Evolutionary conservation across 2,329 filamentous ascomycete species (phyloP).

Genomic region (Calonectria leucothoes): DNA sequence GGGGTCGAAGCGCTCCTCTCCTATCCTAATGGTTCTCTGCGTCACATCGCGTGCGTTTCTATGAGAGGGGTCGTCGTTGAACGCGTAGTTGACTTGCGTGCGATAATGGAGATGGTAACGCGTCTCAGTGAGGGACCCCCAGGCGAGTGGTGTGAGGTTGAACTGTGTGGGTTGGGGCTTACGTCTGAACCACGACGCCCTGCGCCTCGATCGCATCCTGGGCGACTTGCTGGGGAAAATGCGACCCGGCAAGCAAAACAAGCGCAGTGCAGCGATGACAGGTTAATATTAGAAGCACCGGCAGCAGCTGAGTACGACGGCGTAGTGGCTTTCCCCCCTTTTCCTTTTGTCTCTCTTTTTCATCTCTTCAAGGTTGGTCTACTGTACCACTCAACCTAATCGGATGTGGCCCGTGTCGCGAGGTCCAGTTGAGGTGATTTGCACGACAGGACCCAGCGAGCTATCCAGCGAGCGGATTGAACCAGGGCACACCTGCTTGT

Average conservation of each 20-base stretch:
- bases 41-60: neutral
- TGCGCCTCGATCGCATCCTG: slow-evolving; percentile 1
- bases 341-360: neutral
- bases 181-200: slow-evolving; percentile 17
- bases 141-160: slow-evolving; percentile 10
- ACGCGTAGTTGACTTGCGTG: slow-evolving; percentile 26
- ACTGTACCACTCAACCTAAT: neutral
- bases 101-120: slow-evolving; percentile 16
- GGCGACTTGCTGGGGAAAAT: slow-evolving; percentile 16
- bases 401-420: neutral
- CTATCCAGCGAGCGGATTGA: neutral
- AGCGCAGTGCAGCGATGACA: slow-evolving; percentile 6
- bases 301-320: slow-evolving; percentile 2
- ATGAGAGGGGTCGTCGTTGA: neutral
- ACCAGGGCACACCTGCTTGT: neutral
- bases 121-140: slow-evolving; percentile 9
- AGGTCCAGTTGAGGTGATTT: neutral
- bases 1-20: slow-evolving; percentile 3
- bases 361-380: neutral
- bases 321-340: neutral
- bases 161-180: slow-evolving; percentile 11
- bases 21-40: neutral
- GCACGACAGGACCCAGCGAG: slow-evolving; percentile 1
- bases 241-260: neutral
- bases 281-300: neutral